Evolutionary conservation across 2,329 filamentous ascomycete species (phyloP).

Genomic region (Hypoxylon sp.): DNA sequence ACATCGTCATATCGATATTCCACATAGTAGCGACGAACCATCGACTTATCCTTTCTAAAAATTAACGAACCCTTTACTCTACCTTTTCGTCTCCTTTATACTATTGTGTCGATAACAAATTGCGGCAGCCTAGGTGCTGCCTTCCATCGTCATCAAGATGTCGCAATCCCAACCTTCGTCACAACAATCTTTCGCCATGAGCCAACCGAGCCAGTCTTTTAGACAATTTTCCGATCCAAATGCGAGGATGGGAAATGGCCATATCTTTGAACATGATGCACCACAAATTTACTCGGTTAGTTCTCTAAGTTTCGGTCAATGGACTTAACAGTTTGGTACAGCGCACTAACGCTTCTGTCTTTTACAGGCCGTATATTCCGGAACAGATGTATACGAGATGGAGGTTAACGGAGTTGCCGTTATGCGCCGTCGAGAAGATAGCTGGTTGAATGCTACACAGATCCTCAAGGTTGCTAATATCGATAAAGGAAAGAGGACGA

Average conservation of each 20-base stretch:
- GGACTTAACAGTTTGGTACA: constrained; percentile 10
- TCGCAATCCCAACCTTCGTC: constrained; percentile 61
- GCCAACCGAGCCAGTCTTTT: constrained; percentile 57
- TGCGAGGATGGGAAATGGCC: constrained; percentile 46
- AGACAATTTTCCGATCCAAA: constrained; percentile 53
- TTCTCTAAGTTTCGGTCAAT: background rate
- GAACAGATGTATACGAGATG: constrained; percentile 98
- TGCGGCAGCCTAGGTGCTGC: constrained; percentile 40
- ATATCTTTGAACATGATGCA: constrained; percentile 46
- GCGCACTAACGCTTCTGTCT: constrained; percentile 28
- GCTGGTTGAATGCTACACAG: constrained; percentile 97
- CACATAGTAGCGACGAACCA: constrained; percentile 3
- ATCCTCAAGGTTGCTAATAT: constrained; percentile 97
- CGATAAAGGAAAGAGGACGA: constrained; percentile 96
- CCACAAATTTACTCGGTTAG: constrained; percentile 71
- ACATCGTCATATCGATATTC: constrained; percentile 32
- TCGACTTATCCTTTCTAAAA: constrained; percentile 25
- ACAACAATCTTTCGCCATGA: constrained; percentile 66
- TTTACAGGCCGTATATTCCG: constrained; percentile 83
- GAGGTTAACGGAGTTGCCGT: constrained; percentile 92
- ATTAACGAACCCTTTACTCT: constrained; percentile 24
- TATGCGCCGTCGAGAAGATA: constrained; percentile 94
- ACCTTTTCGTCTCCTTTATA: constrained; percentile 24
- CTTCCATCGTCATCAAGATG: constrained; percentile 49
- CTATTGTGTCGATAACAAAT: too few species aligned